These are phyloP conservation scores for Curvularia spicifera DNA, from an alignment of 2,329 filamentous ascomycete species.

Conservation along the genomic window DNA sequence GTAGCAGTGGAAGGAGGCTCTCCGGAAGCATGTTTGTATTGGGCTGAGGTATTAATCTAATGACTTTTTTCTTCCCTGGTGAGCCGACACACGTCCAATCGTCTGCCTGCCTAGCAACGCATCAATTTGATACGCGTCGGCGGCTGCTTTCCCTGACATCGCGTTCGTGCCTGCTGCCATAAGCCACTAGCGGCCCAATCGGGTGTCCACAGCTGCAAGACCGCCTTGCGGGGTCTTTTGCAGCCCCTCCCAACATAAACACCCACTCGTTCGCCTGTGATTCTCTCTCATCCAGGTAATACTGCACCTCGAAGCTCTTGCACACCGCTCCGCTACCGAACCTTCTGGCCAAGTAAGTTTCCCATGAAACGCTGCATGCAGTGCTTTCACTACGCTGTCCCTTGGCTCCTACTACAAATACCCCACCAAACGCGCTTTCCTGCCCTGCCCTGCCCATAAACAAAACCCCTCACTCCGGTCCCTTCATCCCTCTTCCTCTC, in stretches of 20 bases:
- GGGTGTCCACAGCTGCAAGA: slow-evolving; percentile 29
- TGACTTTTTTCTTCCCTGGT: slow-evolving; percentile 9
- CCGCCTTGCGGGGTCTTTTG: slow-evolving; percentile 34
- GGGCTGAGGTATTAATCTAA: slow-evolving; percentile 38
- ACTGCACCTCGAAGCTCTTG: slow-evolving; percentile 25
- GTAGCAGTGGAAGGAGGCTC: neutral
- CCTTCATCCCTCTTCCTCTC: slow-evolving; percentile 7
- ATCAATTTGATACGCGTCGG: slow-evolving; percentile 14
- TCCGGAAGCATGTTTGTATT: neutral
- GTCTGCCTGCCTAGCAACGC: neutral
- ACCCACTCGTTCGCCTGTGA: slow-evolving; percentile 16
- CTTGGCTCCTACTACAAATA: slow-evolving; percentile 37
- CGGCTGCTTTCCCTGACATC: slow-evolving; percentile 28
- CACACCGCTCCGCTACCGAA: slow-evolving; percentile 34
- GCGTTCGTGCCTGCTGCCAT: slow-evolving; percentile 18
- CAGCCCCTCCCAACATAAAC: slow-evolving; percentile 33
- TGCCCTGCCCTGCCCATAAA: slow-evolving; percentile 13
- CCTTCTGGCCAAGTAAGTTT: slow-evolving; percentile 26
- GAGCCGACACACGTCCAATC: slow-evolving; percentile 4
- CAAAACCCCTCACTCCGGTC: slow-evolving; percentile 8
- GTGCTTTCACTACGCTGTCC: slow-evolving; percentile 16
- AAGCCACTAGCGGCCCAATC: slow-evolving; percentile 32
- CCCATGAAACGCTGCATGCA: slow-evolving; percentile 13
- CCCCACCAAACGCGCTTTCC: slow-evolving; percentile 30
- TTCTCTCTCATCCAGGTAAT: slow-evolving; percentile 22